These are phyloP conservation scores for Microcyclosporella mali DNA, from an alignment of 2,329 filamentous ascomycete species.

Conservation along the genomic window DNA sequence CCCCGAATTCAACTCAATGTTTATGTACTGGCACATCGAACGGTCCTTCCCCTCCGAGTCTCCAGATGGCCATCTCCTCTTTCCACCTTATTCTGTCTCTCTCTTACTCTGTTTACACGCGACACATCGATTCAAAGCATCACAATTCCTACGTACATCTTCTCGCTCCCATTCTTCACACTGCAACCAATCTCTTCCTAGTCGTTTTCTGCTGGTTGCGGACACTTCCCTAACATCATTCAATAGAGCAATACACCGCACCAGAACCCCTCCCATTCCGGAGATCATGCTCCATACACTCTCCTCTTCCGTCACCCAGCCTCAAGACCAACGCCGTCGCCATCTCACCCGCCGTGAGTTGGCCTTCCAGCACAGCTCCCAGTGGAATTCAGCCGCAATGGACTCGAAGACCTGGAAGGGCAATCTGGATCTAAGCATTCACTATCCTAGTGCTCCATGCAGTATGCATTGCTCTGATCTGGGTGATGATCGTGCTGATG, in stretches of 20 bases:
- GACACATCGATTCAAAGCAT: too few species aligned
- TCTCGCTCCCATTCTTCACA: not conserved
- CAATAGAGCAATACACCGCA: conserved; percentile 6
- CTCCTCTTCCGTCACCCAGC: conserved; percentile 9
- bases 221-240: conserved; percentile 11
- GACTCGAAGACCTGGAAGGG: conserved; percentile 5
- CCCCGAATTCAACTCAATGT: too few species aligned
- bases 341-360: conserved; percentile 6
- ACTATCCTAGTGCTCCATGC: conserved; percentile 16
- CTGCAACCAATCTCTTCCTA: conserved; percentile 5
- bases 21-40: not conserved
- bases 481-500: not conserved
- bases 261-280: not conserved
- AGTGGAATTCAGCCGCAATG: conserved; percentile 10
- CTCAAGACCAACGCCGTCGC: conserved; percentile 14
- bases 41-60: not conserved
- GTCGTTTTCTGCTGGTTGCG: conserved; percentile 8
- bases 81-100: not conserved
- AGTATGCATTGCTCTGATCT: conserved; percentile 13
- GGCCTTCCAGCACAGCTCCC: conserved; percentile 7
- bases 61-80: not conserved
- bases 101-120: not conserved
- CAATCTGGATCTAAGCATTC: conserved; percentile 26
- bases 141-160: conserved; percentile 2
- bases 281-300: conserved; percentile 20